Conservation (phyloP, 306 rosid genomes). For the Datisca glomerata region DNA sequence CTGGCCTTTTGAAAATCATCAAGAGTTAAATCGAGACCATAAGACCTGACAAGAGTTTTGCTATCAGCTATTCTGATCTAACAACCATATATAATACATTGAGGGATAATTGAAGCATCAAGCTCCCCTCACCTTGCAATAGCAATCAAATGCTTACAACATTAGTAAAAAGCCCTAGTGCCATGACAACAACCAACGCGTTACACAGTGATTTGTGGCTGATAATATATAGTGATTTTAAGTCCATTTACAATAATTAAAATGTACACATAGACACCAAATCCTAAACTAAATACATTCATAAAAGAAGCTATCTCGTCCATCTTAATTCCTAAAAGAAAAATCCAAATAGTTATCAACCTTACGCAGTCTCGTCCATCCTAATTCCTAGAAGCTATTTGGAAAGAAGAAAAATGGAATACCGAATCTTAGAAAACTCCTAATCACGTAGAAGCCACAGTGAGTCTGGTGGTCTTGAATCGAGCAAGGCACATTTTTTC, state of each 20-base stretch:
- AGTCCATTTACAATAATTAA: constrained; percentile 73
- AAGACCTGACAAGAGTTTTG: constrained; percentile 60
- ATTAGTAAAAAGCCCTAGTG: constrained; percentile 95
- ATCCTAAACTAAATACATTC: no score
- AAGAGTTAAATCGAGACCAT: constrained; percentile 68
- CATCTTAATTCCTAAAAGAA: no score
- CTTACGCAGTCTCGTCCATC: no score
- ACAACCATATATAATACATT: constrained; percentile 2
- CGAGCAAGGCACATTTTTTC: no score
- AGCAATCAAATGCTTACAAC: constrained; percentile 95
- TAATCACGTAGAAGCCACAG: no score
- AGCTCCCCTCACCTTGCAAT: constrained; percentile 72
- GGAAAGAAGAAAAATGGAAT: no score
- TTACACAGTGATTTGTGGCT: constrained; percentile 65
- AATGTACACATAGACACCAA: no score
- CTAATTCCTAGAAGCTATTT: no score
- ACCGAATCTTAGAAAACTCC: no score
- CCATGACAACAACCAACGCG: constrained; percentile 94
- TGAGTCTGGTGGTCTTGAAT: no score
- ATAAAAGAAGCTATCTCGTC: no score
- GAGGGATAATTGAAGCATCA: constrained; percentile 9
- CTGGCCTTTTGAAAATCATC: constrained; percentile 98
- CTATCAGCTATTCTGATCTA: constrained; percentile 21
- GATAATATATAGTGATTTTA: constrained; percentile 90
- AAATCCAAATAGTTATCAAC: no score